A percentile compares a stretch with the other conserved stretches of the same genome.
These are phyloP conservation scores for Fusarium domesticum DNA, from an alignment of 2,329 filamentous ascomycete species.

Conservation along the genomic window DNA sequence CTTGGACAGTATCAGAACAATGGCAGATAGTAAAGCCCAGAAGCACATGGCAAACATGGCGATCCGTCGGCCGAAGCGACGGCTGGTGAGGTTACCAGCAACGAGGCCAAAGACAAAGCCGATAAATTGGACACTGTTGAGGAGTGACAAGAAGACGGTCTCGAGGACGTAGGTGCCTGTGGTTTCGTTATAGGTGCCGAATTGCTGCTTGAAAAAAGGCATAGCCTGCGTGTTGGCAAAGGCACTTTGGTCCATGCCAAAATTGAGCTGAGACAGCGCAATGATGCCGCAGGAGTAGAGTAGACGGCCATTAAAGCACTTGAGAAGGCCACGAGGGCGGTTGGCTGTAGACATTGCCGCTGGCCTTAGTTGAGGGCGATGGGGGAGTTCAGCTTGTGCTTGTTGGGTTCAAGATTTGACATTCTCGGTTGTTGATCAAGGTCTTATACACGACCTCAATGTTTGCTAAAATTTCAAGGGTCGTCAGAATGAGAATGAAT, in stretches of 20 bases:
- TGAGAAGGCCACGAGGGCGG: background rate
- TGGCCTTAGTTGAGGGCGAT: too few relatives aligned
- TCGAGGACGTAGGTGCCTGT: conserved; percentile 30
- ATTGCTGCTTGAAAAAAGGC: conserved; percentile 33
- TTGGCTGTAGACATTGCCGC: background rate
- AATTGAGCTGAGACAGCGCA: conserved; percentile 38
- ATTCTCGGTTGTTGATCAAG: background rate
- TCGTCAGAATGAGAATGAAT: conserved; percentile 1
- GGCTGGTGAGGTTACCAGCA: conserved; percentile 32
- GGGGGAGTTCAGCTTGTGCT: background rate
- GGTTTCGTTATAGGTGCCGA: conserved; percentile 28
- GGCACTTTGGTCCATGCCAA: conserved; percentile 39
- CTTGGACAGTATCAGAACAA: conserved; percentile 32
- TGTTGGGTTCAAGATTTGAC: background rate
- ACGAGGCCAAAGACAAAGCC: conserved; percentile 23
- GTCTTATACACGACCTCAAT: background rate
- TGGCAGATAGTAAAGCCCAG: conserved; percentile 33
- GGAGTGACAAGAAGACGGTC: conserved; percentile 26
- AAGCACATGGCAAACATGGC: conserved; percentile 37
- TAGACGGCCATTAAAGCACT: conserved; percentile 3
- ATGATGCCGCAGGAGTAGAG: conserved; percentile 25
- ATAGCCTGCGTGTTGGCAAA: conserved; percentile 38
- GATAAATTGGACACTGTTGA: conserved; percentile 36
- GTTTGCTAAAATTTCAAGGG: too few relatives aligned
- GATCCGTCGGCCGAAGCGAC: conserved; percentile 33